Base-by-base conservation (phyloP, 805 yeast species). In the Spathaspora girioi region DNA sequence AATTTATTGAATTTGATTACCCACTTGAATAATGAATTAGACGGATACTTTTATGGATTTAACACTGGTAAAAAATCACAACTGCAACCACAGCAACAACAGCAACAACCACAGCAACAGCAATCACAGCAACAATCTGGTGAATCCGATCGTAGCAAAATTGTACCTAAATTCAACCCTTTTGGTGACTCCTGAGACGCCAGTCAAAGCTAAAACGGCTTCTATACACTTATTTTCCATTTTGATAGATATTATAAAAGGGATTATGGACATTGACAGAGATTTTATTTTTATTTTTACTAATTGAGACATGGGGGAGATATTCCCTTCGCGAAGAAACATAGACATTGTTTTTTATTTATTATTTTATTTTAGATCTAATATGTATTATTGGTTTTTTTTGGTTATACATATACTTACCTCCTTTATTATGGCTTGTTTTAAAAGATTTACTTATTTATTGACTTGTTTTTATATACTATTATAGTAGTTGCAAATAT, bases 1-100 rank as follows among this genome's bases (percentile, higher is more conserved):
- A 79, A 80, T 51, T 73, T 81, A 55, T 59, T 64, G 46, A 79
- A 77, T 59, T 70, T 81, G 55, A 66, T 81, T 38, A 68, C 70
- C 8, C 68, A 75, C 65, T 72, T 80, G 54, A 64, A 68, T 44
- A 64, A 61, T 43, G 84, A 81, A 52, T 57, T 70, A 11, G 55
- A 66, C 38, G 78, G 78, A 2, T 58, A 66, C 46, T 75, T 75
- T 55, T 75, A 74, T 53, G 79, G 79, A 6, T 74, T 74, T 55
- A 65, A 64, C 50, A 43, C 17, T 32, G 35, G 12, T 23, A 45
- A 38, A 15, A 40, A 35, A 11, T n/a, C 23, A 12, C 17, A 26
- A 35, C 35, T 6, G 47, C 27, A 35, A 5, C 50, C 42, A 35
- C 35, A 15, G 8, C 15, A 26, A n/a, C 42, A 18, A 10, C 38